Base-by-base conservation (phyloP, 176 grass and related monocot genomes). In the Phoenix roebelenii region DNA sequence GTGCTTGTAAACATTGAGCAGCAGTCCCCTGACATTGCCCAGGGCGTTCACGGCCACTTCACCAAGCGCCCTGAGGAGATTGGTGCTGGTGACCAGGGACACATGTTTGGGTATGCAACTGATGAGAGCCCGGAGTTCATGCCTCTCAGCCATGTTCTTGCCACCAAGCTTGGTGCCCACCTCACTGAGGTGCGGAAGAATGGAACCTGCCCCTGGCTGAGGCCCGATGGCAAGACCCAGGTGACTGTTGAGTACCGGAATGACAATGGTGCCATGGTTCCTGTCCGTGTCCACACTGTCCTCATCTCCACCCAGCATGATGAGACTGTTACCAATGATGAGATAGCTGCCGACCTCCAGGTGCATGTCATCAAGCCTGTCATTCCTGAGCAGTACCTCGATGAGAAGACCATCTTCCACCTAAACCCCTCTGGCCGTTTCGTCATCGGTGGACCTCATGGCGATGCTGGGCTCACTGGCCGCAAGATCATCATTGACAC, bases 171-270 rank as follows among this genome's bases (percentile, higher is more conserved):
- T 25, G 82, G 82, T 20, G 76, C 82, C 54, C 72, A 77, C 17
- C 82, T 85, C 58, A 80, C 82, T 0, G 77, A 85, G 77, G 77
- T 80, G 28, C 72, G 82, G 52, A 85, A 85, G 72, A 85, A 69
- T n/a, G 68, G 63, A 4, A 73, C 77, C 59, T 85, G 77, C 68
- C 22, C 72, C 1, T 85, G 82, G 82, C 49, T 85, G 63, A 80
- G 82, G 63, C 82, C 82, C 54, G 82, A 85, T 52, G 82, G 82
- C 16, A 83, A 83, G 74, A 83, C 80, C 19, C 80, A 83, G 70
- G 81, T 83, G 64, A 83, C 81, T 12, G 70, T 83, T n/a, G 81
- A 83, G 49, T 83, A 83, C 65, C 54, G 62, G 9, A 83, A 78
- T 0, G 74, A 83, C 28, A 51, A 65, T 54, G 81, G 81, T 12